Percentiles rank a stretch among this genome's conserved stretches.
Conservation (phyloP, 2,329 filamentous ascomycete genomes). For the Aureobasidium sp. region DNA sequence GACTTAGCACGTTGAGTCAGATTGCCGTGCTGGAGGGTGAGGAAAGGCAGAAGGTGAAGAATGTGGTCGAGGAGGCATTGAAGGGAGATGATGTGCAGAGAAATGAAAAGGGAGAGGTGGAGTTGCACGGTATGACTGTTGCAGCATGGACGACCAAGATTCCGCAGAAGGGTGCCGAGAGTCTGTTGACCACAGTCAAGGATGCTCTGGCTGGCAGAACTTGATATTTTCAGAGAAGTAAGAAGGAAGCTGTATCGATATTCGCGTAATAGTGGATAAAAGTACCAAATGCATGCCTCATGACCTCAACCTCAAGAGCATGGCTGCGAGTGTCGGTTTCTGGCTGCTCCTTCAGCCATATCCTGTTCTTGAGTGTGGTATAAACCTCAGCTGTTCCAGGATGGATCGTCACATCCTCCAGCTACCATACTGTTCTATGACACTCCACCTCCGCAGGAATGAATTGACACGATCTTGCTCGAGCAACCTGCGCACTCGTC, state of each 20-base stretch:
- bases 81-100: conserved; percentile 46
- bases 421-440: not conserved
- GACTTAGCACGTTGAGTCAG: conserved; percentile 61
- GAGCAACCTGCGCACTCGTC: not conserved
- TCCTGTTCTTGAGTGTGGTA: not conserved
- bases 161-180: conserved; percentile 19
- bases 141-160: conserved; percentile 54
- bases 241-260: not conserved
- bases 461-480: not conserved
- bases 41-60: conserved; percentile 38
- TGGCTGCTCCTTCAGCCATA: not conserved
- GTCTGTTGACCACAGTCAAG: conserved; percentile 5
- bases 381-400: not conserved
- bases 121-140: conserved; percentile 57
- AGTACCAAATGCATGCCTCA: not conserved
- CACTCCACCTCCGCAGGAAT: not conserved
- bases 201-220: conserved; percentile 8
- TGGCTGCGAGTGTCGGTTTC: not conserved
- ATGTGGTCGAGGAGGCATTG: conserved; percentile 50
- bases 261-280: not conserved
- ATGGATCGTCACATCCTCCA: not conserved
- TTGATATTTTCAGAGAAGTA: not conserved
- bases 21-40: conserved; percentile 52
- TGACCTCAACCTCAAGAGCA: not conserved
- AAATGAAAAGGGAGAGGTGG: conserved; percentile 56